Percentiles rank a stretch among this genome's conserved stretches.
These are phyloP conservation scores for Hansfordia pulvinata DNA, from an alignment of 2,329 filamentous ascomycete species.

Conservation along the genomic window DNA sequence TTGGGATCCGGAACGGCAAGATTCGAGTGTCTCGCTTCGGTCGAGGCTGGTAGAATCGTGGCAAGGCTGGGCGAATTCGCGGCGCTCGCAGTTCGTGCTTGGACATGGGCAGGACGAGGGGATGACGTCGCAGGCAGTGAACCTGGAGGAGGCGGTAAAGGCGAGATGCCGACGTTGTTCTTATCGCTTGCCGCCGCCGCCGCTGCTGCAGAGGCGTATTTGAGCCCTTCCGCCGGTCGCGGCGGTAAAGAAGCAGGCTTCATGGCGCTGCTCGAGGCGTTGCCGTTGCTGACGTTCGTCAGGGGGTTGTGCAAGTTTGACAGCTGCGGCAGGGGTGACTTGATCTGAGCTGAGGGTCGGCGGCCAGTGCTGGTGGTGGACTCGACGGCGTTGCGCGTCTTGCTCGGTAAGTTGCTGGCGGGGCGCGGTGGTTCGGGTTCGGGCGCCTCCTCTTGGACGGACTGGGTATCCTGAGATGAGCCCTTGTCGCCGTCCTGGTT, in stretches of 20 bases:
- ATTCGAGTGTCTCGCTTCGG: conserved; percentile 11
- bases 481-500: conserved; percentile 72
- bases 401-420: conserved; percentile 26
- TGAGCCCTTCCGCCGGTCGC: conserved; percentile 76
- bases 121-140: conserved; percentile 21
- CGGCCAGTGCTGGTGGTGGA: conserved; percentile 40
- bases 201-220: conserved; percentile 92
- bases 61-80: conserved; percentile 38
- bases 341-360: conserved; percentile 78
- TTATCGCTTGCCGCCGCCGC: conserved; percentile 80
- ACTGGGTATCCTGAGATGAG: conserved; percentile 93
- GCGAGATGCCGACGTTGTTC: conserved; percentile 85
- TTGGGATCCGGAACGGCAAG: conserved; percentile 19
- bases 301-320: conserved; percentile 75
- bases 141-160: conserved; percentile 79
- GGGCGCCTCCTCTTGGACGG: conserved; percentile 68
- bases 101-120: conserved; percentile 34
- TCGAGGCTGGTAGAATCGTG: conserved; percentile 29
- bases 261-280: conserved; percentile 48
- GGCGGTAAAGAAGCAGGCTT: conserved; percentile 84
- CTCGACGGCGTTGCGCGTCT: conserved; percentile 47
- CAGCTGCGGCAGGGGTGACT: conserved; percentile 84
- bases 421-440: conserved; percentile 46
- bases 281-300: conserved; percentile 45
- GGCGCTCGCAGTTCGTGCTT: conserved; percentile 40